These are phyloP conservation scores for Capronia coronata DNA, from an alignment of 2,329 filamentous ascomycete genomes.

Conservation along the genomic window DNA sequence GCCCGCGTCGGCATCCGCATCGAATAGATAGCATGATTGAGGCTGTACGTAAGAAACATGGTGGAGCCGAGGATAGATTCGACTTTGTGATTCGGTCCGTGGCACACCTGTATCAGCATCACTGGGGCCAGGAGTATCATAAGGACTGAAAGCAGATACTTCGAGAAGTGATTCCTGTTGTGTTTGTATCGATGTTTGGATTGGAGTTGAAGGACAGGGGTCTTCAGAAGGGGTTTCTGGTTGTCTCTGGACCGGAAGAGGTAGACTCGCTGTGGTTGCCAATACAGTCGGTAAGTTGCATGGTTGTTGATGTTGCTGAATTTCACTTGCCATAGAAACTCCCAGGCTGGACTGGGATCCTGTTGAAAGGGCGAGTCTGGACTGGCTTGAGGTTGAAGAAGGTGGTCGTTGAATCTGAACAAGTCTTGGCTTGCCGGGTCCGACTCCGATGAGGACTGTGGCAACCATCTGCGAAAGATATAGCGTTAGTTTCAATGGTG, in stretches of 20 bases:
- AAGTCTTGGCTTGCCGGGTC: conserved; percentile 25
- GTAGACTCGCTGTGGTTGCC: no score
- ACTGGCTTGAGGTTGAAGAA: conserved; percentile 7
- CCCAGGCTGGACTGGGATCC: background rate
- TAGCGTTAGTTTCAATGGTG: background rate
- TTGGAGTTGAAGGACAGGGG: conserved; percentile 15
- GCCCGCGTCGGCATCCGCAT: no score
- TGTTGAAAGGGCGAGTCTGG: background rate
- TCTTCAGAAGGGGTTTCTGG: background rate
- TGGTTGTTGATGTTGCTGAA: background rate
- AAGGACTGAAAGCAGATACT: conserved; percentile 25
- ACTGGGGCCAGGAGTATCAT: conserved; percentile 17
- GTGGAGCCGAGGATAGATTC: no score
- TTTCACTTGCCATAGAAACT: background rate
- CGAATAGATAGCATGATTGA: background rate
- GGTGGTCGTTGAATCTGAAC: conserved; percentile 25
- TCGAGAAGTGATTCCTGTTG: conserved; percentile 1
- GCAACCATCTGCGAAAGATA: conserved; percentile 20
- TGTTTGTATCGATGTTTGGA: background rate
- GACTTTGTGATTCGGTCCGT: no score
- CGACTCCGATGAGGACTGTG: conserved; percentile 18
- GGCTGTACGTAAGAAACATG: background rate
- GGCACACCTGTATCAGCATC: background rate
- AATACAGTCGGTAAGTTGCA: background rate
- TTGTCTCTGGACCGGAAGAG: background rate